A percentile compares a stretch with the other conserved stretches of the same genome.
Evolutionary conservation across 768 basidiomycete species (phyloP).

Genomic region (Tylopilus vinaceipallidus): DNA sequence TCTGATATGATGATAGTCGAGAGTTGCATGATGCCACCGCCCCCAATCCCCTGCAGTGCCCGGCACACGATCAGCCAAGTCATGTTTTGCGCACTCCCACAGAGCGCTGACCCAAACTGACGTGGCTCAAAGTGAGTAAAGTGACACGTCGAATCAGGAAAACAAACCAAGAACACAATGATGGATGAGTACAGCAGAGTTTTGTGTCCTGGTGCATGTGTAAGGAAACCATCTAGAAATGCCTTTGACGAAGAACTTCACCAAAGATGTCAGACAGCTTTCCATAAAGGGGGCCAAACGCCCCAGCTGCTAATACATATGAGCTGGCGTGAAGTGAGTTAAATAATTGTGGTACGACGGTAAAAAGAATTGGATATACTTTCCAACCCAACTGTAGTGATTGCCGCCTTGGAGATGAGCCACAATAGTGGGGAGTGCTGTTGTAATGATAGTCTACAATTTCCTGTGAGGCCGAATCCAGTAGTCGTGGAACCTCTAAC

Average conservation of each 20-base stretch:
- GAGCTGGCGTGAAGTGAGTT: conserved; percentile 40
- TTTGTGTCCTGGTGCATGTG: conserved; percentile 63
- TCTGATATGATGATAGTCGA: conserved; percentile 79
- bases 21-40: conserved; percentile 73
- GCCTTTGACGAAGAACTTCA: background rate
- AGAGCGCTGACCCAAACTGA: conserved; percentile 75
- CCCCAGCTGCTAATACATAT: conserved; percentile 67
- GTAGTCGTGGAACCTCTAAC: background rate
- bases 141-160: background rate
- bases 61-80: conserved; percentile 73
- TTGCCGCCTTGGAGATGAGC: conserved; percentile 57
- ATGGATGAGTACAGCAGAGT: conserved; percentile 66
- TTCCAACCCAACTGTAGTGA: conserved; percentile 72
- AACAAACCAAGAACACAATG: conserved; percentile 58
- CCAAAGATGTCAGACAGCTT: conserved; percentile 64
- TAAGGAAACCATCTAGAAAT: conserved; percentile 61
- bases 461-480: background rate
- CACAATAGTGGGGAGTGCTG: conserved; percentile 71
- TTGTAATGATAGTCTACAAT: conserved; percentile 58
- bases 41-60: conserved; percentile 82
- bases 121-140: background rate
- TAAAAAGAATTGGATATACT: conserved; percentile 32
- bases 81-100: conserved; percentile 78
- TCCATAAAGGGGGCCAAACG: conserved; percentile 70
- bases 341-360: background rate